Percentiles rank a stretch among this genome's conserved stretches.
Conservation (phyloP, 345 rosid genomes). For the Camelina hispida region DNA sequence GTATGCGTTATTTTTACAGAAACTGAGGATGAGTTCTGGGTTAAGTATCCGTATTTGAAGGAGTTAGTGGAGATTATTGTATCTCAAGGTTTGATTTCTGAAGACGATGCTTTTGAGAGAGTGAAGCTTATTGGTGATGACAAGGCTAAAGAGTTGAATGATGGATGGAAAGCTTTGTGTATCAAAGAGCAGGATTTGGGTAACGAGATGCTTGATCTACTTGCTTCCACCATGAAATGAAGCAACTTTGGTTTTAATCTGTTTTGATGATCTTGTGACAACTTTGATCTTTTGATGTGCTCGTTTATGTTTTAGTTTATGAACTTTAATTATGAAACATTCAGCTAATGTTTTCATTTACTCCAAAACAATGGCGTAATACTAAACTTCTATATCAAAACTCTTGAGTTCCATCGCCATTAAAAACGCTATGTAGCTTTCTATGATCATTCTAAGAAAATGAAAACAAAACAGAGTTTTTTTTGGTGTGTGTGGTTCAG, state of each 20-base stretch:
- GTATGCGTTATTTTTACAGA: neutral
- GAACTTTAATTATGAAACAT: neutral
- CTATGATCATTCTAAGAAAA: conserved; percentile 10
- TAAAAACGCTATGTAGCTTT: conserved; percentile 1
- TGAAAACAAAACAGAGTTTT: neutral
- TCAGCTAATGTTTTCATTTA: neutral
- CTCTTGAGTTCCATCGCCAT: neutral
- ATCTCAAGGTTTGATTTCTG: neutral
- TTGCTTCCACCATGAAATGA: neutral
- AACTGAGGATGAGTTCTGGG: conserved; percentile 34
- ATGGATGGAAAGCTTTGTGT: conserved; percentile 16
- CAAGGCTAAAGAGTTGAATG: conserved; percentile 31
- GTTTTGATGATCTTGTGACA: neutral
- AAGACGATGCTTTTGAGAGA: neutral
- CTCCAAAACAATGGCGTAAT: neutral
- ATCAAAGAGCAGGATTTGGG: neutral
- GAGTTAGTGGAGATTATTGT: neutral
- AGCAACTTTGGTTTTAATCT: no score
- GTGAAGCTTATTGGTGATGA: conserved; percentile 29
- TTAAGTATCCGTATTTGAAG: conserved; percentile 19
- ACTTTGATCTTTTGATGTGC: neutral
- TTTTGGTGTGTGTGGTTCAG: conserved; percentile 6
- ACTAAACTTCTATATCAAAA: neutral
- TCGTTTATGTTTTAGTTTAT: neutral
- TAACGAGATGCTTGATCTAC: neutral